Percentiles rank a stretch among this genome's conserved stretches.
Evolutionary conservation across 106 monocot genomes (phyloP).

Genomic region (Apostasia shenzhenica): DNA sequence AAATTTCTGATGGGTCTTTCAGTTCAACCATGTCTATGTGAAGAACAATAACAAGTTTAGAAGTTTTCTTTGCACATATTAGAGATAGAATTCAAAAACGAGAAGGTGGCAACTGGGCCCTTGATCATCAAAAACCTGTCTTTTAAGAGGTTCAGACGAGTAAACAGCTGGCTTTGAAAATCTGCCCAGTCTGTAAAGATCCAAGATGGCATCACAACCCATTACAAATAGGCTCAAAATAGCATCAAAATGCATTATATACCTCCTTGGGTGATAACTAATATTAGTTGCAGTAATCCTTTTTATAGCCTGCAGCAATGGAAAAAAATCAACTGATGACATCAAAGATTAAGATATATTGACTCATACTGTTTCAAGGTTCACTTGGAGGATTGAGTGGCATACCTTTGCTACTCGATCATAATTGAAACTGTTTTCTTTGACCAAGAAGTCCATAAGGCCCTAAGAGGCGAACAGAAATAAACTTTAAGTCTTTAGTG

Average conservation of each 20-base stretch:
- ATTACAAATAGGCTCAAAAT: background rate
- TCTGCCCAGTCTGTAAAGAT: conserved; percentile 60
- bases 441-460: conserved; percentile 62
- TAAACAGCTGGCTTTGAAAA: conserved; percentile 68
- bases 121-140: conserved; percentile 42
- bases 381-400: background rate
- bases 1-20: no score
- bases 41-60: background rate
- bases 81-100: background rate
- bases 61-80: background rate
- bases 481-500: background rate
- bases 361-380: background rate
- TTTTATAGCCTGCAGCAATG: conserved; percentile 48
- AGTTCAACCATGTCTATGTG: background rate
- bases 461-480: conserved; percentile 35
- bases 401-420: conserved; percentile 76
- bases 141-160: conserved; percentile 41
- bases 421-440: conserved; percentile 77
- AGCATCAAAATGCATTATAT: conserved; percentile 4
- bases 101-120: background rate
- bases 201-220: background rate
- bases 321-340: background rate
- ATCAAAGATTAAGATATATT: background rate
- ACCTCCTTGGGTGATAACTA: conserved; percentile 64
- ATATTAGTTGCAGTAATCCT: conserved; percentile 86